These are phyloP conservation scores for Candida tammaniensis DNA, from an alignment of 805 yeast species.

Conservation along the genomic window DNA sequence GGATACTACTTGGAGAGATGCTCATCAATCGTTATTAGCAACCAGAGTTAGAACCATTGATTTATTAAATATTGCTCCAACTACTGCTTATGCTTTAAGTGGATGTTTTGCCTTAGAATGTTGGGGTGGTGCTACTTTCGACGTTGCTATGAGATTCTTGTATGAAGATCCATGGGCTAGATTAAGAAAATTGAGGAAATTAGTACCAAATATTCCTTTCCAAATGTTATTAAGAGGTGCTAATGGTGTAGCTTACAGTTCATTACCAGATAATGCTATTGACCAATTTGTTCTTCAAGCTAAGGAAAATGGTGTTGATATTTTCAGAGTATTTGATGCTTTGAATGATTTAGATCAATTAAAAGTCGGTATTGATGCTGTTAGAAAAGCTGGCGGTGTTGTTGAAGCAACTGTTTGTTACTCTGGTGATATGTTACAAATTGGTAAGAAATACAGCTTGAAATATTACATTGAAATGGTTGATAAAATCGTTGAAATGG, in stretches of 20 bases:
- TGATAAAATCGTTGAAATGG: conserved; percentile 83
- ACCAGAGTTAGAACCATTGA: conserved; percentile 97
- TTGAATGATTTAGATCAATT: conserved; percentile 95
- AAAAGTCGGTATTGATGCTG: conserved; percentile 97
- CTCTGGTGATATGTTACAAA: conserved; percentile 97
- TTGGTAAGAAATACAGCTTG: conserved; percentile 93
- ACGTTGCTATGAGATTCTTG: conserved; percentile 96
- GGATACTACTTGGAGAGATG: conserved; percentile 99
- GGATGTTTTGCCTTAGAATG: conserved; percentile 96
- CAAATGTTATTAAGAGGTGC: conserved; percentile 99
- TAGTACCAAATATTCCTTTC: conserved; percentile 98
- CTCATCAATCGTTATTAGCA: conserved; percentile 96
- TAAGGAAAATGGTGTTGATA: conserved; percentile 92
- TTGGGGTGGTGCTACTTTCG: conserved; percentile 99
- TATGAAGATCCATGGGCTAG: conserved; percentile 99
- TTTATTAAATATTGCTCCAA: conserved; percentile 84
- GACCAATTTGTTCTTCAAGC: conserved; percentile 96
- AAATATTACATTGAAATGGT: conserved; percentile 82
- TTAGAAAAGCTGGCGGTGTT: conserved; percentile 97
- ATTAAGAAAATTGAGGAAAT: conserved; percentile 77
- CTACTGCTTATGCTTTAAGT: conserved; percentile 85
- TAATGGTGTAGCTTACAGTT: conserved; percentile 97
- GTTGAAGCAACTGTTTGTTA: conserved; percentile 98
- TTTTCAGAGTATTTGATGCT: conserved; percentile 97
- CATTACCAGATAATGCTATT: conserved; percentile 97